A percentile compares a stretch with the other conserved stretches of the same genome.
These are phyloP conservation scores for Laguncularia racemosa DNA, from an alignment of 345 rosid genomes.

Conservation along the genomic window DNA sequence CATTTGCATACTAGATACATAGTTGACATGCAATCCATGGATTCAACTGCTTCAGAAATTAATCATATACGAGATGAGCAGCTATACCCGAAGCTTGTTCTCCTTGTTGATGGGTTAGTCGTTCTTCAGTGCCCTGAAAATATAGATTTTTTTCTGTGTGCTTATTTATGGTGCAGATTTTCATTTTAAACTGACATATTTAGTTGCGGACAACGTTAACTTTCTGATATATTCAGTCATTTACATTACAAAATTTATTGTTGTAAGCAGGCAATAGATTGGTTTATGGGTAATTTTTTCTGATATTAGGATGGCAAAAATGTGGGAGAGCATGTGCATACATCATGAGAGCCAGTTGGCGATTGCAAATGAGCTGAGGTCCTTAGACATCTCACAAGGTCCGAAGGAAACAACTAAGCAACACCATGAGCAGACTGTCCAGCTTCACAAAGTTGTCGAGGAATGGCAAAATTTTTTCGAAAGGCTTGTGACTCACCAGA, in stretches of 20 bases:
- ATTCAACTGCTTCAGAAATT: slow-evolving; percentile 87
- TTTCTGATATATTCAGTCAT: too few species aligned
- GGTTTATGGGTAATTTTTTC: slow-evolving; percentile 3
- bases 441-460: slow-evolving; percentile 50
- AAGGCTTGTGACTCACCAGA: slow-evolving; percentile 61
- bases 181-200: background rate
- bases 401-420: slow-evolving; percentile 69
- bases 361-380: slow-evolving; percentile 54
- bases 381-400: slow-evolving; percentile 49
- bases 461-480: slow-evolving; percentile 74
- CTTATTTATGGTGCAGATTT: background rate
- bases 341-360: slow-evolving; percentile 69
- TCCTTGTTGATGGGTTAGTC: slow-evolving; percentile 72
- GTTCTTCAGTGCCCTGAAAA: background rate
- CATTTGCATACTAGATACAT: slow-evolving; percentile 89
- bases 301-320: slow-evolving; percentile 65
- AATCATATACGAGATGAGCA: slow-evolving; percentile 80
- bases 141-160: background rate
- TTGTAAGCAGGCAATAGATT: slow-evolving; percentile 4
- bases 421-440: slow-evolving; percentile 66
- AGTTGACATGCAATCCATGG: slow-evolving; percentile 99
- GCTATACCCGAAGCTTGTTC: slow-evolving; percentile 72
- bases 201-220: too few species aligned
- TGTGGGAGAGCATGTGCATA: slow-evolving; percentile 69
- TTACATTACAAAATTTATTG: background rate